A percentile compares a stretch with the other conserved stretches of the same genome.
These are phyloP conservation scores for Dioszegia aurantiaca DNA, from an alignment of 768 basidiomycete genomes.

Conservation along the genomic window DNA sequence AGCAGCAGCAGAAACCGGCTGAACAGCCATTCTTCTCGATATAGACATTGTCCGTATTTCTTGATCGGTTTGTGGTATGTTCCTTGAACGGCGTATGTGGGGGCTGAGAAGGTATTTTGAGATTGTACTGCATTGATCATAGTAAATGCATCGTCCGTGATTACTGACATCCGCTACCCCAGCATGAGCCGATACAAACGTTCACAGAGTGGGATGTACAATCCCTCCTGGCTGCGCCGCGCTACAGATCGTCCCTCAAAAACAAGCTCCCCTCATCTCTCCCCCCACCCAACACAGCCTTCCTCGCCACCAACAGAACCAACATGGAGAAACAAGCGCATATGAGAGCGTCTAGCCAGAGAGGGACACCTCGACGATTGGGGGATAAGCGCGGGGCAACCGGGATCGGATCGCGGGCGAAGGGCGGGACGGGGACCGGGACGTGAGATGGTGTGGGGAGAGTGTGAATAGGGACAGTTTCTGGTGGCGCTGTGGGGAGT, in stretches of 20 bases:
- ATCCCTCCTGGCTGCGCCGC: neutral
- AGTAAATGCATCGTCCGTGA: too few relatives aligned
- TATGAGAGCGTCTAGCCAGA: conserved; percentile 35
- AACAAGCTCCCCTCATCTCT: conserved; percentile 4
- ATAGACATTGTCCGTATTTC: conserved; percentile 52
- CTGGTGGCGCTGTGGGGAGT: neutral
- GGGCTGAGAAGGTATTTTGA: too few relatives aligned
- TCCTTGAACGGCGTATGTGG: too few relatives aligned
- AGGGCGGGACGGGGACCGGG: neutral
- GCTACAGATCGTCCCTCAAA: conserved; percentile 10
- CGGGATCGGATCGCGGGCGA: neutral
- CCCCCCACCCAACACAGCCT: conserved; percentile 7
- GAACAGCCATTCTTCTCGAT: conserved; percentile 82
- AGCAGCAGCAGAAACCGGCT: conserved; percentile 44
- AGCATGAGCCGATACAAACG: too few relatives aligned
- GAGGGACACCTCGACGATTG: conserved; percentile 12
- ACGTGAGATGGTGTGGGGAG: neutral
- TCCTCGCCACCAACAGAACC: conserved; percentile 22
- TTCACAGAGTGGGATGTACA: too few relatives aligned
- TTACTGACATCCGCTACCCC: too few relatives aligned
- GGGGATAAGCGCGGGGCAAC: neutral
- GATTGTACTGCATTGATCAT: too few relatives aligned
- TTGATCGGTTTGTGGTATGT: too few relatives aligned
- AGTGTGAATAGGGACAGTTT: neutral
- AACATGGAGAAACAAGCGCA: conserved; percentile 20